Evolutionary conservation across 306 rosid genomes (phyloP).

Genomic region (Astragalus membranaceus): DNA sequence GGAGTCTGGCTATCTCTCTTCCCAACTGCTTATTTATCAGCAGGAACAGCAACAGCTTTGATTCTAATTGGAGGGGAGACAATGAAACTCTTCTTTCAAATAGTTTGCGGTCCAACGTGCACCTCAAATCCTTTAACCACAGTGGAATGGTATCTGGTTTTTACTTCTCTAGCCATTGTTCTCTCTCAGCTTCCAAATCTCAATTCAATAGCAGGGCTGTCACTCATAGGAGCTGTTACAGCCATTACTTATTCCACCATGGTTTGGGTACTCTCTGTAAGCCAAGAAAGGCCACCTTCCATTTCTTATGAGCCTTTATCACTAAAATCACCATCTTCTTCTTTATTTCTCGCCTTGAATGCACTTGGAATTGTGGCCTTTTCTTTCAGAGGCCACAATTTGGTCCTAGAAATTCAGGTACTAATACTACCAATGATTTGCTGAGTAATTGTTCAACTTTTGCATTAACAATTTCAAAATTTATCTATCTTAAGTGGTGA

Average conservation of each 20-base stretch:
- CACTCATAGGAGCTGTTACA: constrained; percentile 91
- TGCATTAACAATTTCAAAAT: background rate
- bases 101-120: constrained; percentile 88
- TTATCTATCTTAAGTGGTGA: background rate
- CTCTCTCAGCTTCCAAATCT: constrained; percentile 98
- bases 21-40: constrained; percentile 92
- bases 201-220: constrained; percentile 95
- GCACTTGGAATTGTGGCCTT: constrained; percentile 95
- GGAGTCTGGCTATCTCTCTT: constrained; percentile 98
- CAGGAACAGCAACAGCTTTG: constrained; percentile 97
- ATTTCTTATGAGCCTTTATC: constrained; percentile 81
- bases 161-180: constrained; percentile 86
- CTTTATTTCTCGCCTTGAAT: constrained; percentile 70
- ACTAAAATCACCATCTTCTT: constrained; percentile 44
- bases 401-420: constrained; percentile 85
- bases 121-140: constrained; percentile 89
- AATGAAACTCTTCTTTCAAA: constrained; percentile 92
- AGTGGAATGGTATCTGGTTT: constrained; percentile 96
- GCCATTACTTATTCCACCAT: constrained; percentile 95
- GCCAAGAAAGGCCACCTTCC: constrained; percentile 76
- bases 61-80: constrained; percentile 98
- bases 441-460: background rate
- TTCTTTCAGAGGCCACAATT: constrained; percentile 95
- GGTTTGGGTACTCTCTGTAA: constrained; percentile 98
- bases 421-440: constrained; percentile 30